Evolutionary conservation across 345 rosid genomes (phyloP).

Genomic region (Bruguiera parviflora): DNA sequence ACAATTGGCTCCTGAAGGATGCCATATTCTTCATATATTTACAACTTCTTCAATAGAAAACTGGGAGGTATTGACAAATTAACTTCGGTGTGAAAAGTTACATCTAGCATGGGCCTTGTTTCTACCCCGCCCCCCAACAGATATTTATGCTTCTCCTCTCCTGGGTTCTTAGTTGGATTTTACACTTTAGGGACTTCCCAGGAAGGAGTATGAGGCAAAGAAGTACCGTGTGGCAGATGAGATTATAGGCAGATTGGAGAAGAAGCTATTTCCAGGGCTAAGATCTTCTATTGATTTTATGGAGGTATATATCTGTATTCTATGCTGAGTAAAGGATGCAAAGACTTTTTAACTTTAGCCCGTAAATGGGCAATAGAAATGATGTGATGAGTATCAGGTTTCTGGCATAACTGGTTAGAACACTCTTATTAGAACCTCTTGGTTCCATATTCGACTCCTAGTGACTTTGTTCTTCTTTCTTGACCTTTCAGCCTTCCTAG

Average conservation of each 20-base stretch:
- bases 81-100: constrained; percentile 6
- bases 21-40: constrained; percentile 87
- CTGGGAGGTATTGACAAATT: constrained; percentile 59
- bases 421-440: no score
- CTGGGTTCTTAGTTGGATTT: constrained; percentile 1
- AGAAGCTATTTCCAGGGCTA: constrained; percentile 78
- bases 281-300: constrained; percentile 62
- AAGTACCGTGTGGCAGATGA: constrained; percentile 60
- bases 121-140: background rate
- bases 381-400: background rate
- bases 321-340: constrained; percentile 4
- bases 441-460: no score
- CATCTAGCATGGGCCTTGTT: background rate
- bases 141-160: background rate
- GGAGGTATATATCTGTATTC: constrained; percentile 48
- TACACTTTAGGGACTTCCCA: constrained; percentile 61
- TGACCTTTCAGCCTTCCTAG: no score
- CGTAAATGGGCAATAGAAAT: background rate
- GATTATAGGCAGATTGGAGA: constrained; percentile 73
- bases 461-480: no score
- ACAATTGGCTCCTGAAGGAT: constrained; percentile 75
- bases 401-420: no score
- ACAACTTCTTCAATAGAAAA: constrained; percentile 81
- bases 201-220: constrained; percentile 70
- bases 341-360: background rate